phyloP scores from a whole-genome alignment of 2,329 filamentous ascomycete species.

The Aspergillus sojae region DNA sequence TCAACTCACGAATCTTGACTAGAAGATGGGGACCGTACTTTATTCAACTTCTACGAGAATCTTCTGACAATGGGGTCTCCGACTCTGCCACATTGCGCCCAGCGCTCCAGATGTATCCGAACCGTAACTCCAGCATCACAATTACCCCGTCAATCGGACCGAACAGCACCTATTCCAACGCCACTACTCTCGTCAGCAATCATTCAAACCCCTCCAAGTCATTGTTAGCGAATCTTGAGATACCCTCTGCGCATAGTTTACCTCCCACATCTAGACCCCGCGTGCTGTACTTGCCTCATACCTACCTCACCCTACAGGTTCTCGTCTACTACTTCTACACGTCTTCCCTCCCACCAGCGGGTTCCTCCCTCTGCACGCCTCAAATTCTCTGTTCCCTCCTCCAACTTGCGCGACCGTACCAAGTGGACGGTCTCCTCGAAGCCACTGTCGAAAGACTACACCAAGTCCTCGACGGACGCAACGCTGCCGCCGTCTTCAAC shows the following conservation, averaged over 20 bases:
- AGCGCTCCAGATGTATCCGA: slow-evolving; percentile 56
- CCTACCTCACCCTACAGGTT: slow-evolving; percentile 82
- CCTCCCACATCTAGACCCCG: slow-evolving; percentile 70
- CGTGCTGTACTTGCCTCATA: slow-evolving; percentile 91
- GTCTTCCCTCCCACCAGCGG: slow-evolving; percentile 76
- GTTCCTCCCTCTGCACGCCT: slow-evolving; percentile 81
- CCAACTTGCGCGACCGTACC: slow-evolving; percentile 90
- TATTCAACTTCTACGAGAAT: slow-evolving; percentile 84
- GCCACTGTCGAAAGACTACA: slow-evolving; percentile 91
- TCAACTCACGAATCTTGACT: slow-evolving; percentile 87
- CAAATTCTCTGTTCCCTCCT: slow-evolving; percentile 95
- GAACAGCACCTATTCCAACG: slow-evolving; percentile 45
- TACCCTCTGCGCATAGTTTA: slow-evolving; percentile 57
- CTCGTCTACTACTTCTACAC: slow-evolving; percentile 94
- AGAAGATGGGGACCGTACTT: slow-evolving; percentile 95
- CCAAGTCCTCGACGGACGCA: slow-evolving; percentile 84
- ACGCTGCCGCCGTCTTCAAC: slow-evolving; percentile 96
- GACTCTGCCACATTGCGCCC: slow-evolving; percentile 77
- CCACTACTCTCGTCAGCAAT: slow-evolving; percentile 44
- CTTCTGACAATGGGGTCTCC: slow-evolving; percentile 67
- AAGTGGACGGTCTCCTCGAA: slow-evolving; percentile 88
- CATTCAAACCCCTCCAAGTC: slow-evolving; percentile 33
- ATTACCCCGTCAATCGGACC: slow-evolving; percentile 66
- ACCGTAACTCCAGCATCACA: slow-evolving; percentile 80
- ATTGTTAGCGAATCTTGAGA: slow-evolving; percentile 48